These are phyloP conservation scores for Westerdykella sp. DNA, from an alignment of 2,329 filamentous ascomycete species.

Conservation along the genomic window DNA sequence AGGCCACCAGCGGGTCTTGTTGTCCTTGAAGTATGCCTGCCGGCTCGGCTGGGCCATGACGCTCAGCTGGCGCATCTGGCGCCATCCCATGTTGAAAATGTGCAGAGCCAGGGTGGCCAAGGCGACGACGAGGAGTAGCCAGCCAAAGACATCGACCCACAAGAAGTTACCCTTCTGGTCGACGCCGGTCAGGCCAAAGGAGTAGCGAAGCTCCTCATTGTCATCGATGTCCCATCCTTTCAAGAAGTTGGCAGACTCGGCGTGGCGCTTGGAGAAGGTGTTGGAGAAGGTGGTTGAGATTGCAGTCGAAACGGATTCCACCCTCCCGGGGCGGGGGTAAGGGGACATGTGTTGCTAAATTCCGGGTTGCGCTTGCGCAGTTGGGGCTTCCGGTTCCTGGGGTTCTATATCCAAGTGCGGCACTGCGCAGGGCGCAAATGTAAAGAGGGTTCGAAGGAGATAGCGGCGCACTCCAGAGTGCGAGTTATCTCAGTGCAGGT, in stretches of 20 bases:
- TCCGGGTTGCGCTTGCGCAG: not conserved
- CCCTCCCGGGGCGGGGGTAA: constrained; percentile 19
- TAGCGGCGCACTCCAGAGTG: too few relatives aligned
- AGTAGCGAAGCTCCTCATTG: constrained; percentile 32
- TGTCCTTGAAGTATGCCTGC: constrained; percentile 43
- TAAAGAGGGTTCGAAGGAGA: too few relatives aligned
- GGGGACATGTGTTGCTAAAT: constrained; percentile 18
- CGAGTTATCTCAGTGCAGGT: too few relatives aligned
- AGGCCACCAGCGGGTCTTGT: constrained; percentile 45
- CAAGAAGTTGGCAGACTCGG: constrained; percentile 8
- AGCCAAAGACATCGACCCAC: constrained; percentile 41
- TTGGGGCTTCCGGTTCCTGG: not conserved
- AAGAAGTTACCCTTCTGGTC: constrained; percentile 44
- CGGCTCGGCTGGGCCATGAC: constrained; percentile 38
- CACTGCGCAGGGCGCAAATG: too few relatives aligned
- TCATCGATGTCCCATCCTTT: constrained; percentile 25
- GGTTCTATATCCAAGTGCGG: too few relatives aligned
- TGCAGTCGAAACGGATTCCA: constrained; percentile 8
- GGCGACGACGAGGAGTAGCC: constrained; percentile 30
- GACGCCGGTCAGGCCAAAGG: constrained; percentile 44
- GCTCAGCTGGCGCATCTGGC: constrained; percentile 42
- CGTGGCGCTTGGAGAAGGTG: constrained; percentile 13
- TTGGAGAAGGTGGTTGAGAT: constrained; percentile 1
- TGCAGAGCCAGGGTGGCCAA: constrained; percentile 38
- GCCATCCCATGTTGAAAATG: constrained; percentile 38